Evolutionary conservation across 1,284 basidiomycete species (phyloP).

Genomic region (Ceratobasidium sp.): DNA sequence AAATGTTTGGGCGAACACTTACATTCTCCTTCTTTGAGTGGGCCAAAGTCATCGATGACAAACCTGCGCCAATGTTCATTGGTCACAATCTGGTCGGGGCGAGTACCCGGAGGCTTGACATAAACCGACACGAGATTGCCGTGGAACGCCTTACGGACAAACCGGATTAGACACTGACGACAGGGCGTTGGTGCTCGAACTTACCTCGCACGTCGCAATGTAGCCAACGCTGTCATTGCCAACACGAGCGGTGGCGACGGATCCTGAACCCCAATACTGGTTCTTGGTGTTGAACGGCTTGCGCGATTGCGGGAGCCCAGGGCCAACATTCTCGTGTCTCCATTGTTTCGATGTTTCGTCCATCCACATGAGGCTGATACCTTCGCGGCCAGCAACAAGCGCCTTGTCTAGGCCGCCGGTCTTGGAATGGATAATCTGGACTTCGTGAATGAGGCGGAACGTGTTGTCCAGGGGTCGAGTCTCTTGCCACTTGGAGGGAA

Average conservation of each 20-base stretch:
- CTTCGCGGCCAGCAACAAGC: conserved; percentile 50
- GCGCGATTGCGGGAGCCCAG: conserved; percentile 46
- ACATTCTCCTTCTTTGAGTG: conserved; percentile 46
- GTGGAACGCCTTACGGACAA: conserved; percentile 49
- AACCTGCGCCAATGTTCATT: conserved; percentile 49
- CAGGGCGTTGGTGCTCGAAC: background rate
- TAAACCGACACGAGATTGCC: conserved; percentile 46
- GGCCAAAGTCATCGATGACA: conserved; percentile 50
- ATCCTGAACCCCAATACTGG: conserved; percentile 49
- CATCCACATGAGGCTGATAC: conserved; percentile 49
- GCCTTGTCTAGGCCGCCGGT: conserved; percentile 48
- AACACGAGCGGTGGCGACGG: conserved; percentile 48
- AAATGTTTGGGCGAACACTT: background rate
- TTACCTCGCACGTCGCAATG: conserved; percentile 49
- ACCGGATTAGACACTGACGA: background rate
- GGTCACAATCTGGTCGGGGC: conserved; percentile 10
- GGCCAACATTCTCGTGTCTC: conserved; percentile 46
- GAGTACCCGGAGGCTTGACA: background rate
- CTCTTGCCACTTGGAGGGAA: conserved; percentile 39
- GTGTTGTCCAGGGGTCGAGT: conserved; percentile 33
- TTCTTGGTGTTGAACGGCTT: conserved; percentile 16
- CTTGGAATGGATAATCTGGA: conserved; percentile 46
- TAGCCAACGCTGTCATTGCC: conserved; percentile 50
- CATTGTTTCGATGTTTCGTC: conserved; percentile 45
- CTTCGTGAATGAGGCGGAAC: conserved; percentile 50